Percentiles rank a stretch among this genome's conserved stretches.
phyloP scores from a whole-genome alignment of 805 yeast species.

The Yarrowia sp. region DNA sequence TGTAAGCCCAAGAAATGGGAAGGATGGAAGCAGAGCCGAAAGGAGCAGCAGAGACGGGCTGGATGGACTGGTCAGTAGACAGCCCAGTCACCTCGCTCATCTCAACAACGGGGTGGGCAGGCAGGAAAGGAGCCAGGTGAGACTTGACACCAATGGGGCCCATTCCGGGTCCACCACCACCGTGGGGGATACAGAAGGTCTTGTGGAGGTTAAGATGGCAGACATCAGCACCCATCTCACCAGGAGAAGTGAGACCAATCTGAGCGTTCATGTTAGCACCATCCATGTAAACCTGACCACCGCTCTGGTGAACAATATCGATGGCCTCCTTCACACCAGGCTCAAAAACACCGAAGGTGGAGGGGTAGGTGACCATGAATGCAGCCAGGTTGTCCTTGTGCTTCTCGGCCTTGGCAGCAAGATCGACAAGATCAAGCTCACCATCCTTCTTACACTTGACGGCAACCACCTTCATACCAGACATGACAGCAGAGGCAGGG shows the following conservation, averaged over 20 bases:
- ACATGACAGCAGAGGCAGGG: conserved; percentile 98
- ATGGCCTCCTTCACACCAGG: conserved; percentile 85
- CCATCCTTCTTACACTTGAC: conserved; percentile 86
- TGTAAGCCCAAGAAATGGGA: conserved; percentile 92
- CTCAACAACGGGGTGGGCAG: conserved; percentile 63
- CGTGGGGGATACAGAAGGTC: conserved; percentile 96
- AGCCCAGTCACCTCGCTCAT: conserved; percentile 46
- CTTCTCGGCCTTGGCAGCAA: conserved; percentile 67
- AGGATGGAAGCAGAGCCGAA: conserved; percentile 92
- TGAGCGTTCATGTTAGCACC: conserved; percentile 99
- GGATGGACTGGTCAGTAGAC: conserved; percentile 44
- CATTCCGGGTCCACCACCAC: conserved; percentile 99
- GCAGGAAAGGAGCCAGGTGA: conserved; percentile 78
- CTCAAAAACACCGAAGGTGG: conserved; percentile 94
- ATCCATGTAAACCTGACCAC: conserved; percentile 96
- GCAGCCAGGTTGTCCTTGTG: conserved; percentile 76
- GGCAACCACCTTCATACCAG: conserved; percentile 89
- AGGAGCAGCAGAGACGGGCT: conserved; percentile 88
- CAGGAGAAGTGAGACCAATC: conserved; percentile 95
- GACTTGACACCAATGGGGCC: conserved; percentile 94
- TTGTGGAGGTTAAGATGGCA: conserved; percentile 96
- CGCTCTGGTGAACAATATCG: conserved; percentile 75
- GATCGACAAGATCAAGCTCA: conserved; percentile 76
- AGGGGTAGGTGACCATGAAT: conserved; percentile 95
- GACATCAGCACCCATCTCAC: conserved; percentile 96